Base-by-base conservation (phyloP, 1,284 basidiomycete species). In the Salmacisia buchloeana region DNA sequence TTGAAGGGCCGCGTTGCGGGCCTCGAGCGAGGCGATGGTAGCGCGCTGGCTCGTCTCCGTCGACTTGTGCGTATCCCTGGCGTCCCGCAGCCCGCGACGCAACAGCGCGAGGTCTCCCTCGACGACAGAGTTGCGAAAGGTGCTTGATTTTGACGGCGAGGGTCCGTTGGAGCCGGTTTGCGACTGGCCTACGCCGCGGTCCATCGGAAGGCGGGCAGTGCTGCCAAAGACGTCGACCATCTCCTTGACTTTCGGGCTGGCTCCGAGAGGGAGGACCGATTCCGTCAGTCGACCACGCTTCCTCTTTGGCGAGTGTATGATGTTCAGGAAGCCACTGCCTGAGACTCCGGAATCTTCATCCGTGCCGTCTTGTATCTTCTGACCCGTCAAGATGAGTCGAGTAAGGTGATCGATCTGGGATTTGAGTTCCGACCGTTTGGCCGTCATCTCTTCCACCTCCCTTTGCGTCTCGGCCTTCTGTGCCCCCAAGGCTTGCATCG, bases 1-100 rank as follows among this genome's bases (percentile, higher is more conserved):
- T 72, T 88, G 85, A 10, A 91, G 82, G 0, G 87, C 84, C 2
- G 83, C 82, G 65, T 89, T 85, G 74, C 90, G 88, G 1, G 88
- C 84, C 6, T 86, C 85, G 33, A 38, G 23, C 12, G 56, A 41
- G 18, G 38, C 12, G n/a, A 58, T 38, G 3, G 35, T 58, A 7
- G 56, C 38, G 7, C 38, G 18, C 18, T 41, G 56, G 56, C 34
- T 38, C 35, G 35, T 38, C 21, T 38, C 56, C 33, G 56, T 38
- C 2, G 38, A 58, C 27, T 41, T 38, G 56, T 58, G 56, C 13
- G 56, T 54, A n/a, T 54, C 49, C 29, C 49, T 27, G 15, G 49
- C 49, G 29, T 54, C 49, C 9, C 49, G 49, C 27, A 54, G 34
- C 9, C 49, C 49, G 21, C 49, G 49, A 7, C 49, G 49, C 9